A percentile compares a stretch with the other conserved stretches of the same genome.
Conservation (phyloP, 176 grass and related monocot genomes). For the Carex parvula region DNA sequence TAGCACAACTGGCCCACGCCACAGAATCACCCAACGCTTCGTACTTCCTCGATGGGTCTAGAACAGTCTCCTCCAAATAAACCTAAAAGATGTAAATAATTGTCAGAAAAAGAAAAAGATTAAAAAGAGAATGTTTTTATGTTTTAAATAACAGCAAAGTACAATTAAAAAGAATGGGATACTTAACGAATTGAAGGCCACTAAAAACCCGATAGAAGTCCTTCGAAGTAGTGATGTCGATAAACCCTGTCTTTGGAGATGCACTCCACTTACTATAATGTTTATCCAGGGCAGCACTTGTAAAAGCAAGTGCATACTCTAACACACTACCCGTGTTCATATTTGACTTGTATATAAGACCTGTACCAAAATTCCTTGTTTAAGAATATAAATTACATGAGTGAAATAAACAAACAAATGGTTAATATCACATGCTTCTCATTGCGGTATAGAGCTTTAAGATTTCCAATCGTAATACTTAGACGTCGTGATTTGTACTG, state of each 20-base stretch:
- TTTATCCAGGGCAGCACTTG: conserved; percentile 91
- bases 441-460: background rate
- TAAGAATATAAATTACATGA: background rate
- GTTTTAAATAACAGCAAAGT: background rate
- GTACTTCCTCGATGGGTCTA: conserved; percentile 60
- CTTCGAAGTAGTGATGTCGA: conserved; percentile 95
- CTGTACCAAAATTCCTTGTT: conserved; percentile 28
- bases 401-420: background rate
- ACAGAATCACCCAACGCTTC: conserved; percentile 89
- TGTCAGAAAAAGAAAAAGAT: conserved; percentile 14
- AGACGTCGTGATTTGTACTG: background rate
- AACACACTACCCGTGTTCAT: conserved; percentile 79
- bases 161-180: conserved; percentile 6
- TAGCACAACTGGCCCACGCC: conserved; percentile 94
- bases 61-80: conserved; percentile 78
- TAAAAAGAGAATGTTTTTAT: background rate
- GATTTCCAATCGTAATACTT: background rate
- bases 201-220: conserved; percentile 98
- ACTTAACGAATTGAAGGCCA: conserved; percentile 97
- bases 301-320: conserved; percentile 97
- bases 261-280: conserved; percentile 99
- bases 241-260: conserved; percentile 93
- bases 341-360: conserved; percentile 84
- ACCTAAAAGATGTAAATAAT: conserved; percentile 43
- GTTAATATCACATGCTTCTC: background rate